Percentiles rank a stretch among this genome's conserved stretches.
Conservation (phyloP, 148 eudicot species). For the Agrostemma githago region DNA sequence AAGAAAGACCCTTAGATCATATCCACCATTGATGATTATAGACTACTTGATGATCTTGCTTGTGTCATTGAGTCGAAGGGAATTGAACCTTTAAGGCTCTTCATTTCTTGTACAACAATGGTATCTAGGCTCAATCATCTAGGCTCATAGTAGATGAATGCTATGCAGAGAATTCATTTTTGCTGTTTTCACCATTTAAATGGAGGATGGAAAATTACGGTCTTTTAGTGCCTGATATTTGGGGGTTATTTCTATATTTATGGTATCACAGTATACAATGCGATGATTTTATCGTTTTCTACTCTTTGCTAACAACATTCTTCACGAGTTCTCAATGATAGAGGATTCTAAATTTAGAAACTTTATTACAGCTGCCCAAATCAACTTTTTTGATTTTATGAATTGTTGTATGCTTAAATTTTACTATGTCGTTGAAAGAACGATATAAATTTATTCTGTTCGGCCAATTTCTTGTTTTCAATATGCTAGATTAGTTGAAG, state of each 20-base stretch:
- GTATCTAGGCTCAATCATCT: neutral
- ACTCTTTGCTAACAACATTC: neutral
- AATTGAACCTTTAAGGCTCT: neutral
- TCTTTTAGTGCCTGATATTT: neutral
- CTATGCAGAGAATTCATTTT: neutral
- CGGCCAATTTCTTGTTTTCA: neutral
- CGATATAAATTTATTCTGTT: neutral
- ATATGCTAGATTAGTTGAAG: conserved; percentile 18
- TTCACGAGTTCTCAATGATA: neutral
- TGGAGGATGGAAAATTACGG: neutral
- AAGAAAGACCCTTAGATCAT: no score
- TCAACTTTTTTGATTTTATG: neutral
- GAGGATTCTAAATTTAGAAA: neutral
- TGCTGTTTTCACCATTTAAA: neutral
- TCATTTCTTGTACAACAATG: neutral
- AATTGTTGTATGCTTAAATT: neutral
- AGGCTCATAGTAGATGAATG: neutral
- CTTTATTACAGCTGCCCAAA: neutral
- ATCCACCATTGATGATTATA: neutral
- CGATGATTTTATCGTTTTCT: neutral
- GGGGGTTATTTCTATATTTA: neutral
- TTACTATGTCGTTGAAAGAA: neutral
- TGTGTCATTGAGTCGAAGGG: neutral
- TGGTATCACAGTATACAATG: neutral
- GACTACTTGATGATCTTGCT: neutral